phyloP scores from a whole-genome alignment of 2,329 filamentous ascomycete genomes.

The Scedosporium boydii region DNA sequence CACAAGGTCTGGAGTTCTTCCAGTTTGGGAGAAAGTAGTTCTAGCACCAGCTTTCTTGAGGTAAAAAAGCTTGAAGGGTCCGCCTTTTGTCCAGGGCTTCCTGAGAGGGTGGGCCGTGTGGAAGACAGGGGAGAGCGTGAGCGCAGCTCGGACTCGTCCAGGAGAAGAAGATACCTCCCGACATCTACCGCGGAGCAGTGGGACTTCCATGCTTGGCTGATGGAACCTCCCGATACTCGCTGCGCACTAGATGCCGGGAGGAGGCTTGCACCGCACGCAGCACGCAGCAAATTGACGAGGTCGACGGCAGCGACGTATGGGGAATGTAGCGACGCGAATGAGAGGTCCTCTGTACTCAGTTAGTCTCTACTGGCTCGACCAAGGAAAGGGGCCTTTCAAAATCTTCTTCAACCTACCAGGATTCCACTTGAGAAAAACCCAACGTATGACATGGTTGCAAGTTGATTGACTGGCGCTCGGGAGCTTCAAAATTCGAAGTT shows the following conservation, averaged over 20 bases:
- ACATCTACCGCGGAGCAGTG: conserved; percentile 33
- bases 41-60: conserved; percentile 41
- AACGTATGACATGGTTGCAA: conserved; percentile 64
- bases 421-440: conserved; percentile 76
- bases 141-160: conserved; percentile 24
- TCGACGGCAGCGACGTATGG: conserved; percentile 55
- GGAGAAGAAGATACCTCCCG: conserved; percentile 45
- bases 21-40: conserved; percentile 43
- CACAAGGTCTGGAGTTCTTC: conserved; percentile 38
- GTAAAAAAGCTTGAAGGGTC: conserved; percentile 26
- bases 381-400: background rate
- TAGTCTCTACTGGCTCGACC: conserved; percentile 3
- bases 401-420: conserved; percentile 48
- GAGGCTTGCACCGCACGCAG: conserved; percentile 49
- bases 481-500: conserved; percentile 55
- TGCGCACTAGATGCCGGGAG: conserved; percentile 21
- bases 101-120: background rate
- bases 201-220: conserved; percentile 38
- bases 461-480: conserved; percentile 59
- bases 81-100: conserved; percentile 10
- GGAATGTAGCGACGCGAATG: conserved; percentile 56
- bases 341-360: conserved; percentile 46
- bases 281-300: conserved; percentile 58
- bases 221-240: conserved; percentile 33
- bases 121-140: conserved; percentile 1